phyloP scores from a whole-genome alignment of 1,139 yeast genomes.

The Yamadazyma jaroonii region DNA sequence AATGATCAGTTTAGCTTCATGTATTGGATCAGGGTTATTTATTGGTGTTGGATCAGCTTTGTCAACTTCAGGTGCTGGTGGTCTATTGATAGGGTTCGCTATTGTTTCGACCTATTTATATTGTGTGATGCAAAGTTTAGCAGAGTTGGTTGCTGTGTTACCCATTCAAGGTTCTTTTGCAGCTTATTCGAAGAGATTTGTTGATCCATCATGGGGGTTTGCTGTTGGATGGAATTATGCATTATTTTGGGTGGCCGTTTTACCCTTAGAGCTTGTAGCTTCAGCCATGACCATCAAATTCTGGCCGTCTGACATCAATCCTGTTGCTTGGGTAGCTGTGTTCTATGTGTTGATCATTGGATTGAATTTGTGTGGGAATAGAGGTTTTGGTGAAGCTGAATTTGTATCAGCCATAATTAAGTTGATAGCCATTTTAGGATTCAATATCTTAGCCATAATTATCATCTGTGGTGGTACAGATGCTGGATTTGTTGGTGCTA shows the following conservation, averaged over 20 bases:
- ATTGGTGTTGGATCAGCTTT: constrained; percentile 39
- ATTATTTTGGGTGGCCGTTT: constrained; percentile 64
- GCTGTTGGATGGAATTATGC: constrained; percentile 73
- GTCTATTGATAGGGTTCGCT: constrained; percentile 41
- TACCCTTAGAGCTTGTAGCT: constrained; percentile 72
- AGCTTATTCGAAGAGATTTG: constrained; percentile 61
- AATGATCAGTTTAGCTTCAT: constrained; percentile 40
- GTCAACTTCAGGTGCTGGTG: constrained; percentile 39
- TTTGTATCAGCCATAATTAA: constrained; percentile 59
- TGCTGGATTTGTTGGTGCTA: constrained; percentile 54
- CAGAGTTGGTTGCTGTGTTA: constrained; percentile 64
- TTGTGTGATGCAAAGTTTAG: constrained; percentile 66
- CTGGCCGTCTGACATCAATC: constrained; percentile 56
- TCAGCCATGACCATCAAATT: constrained; percentile 64
- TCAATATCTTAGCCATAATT: constrained; percentile 66
- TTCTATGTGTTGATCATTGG: constrained; percentile 56
- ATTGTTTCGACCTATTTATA: constrained; percentile 47
- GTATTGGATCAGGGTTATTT: constrained; percentile 37
- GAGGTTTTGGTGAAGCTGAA: constrained; percentile 69
- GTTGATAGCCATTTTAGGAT: constrained; percentile 62
- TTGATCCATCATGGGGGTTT: constrained; percentile 73
- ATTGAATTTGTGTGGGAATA: constrained; percentile 59
- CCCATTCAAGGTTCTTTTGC: constrained; percentile 76
- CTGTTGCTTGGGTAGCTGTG: constrained; percentile 68
- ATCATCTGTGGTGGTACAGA: constrained; percentile 65